Base-by-base conservation (phyloP, 2,329 filamentous ascomycete genomes). In the Xylariaceae sp. region DNA sequence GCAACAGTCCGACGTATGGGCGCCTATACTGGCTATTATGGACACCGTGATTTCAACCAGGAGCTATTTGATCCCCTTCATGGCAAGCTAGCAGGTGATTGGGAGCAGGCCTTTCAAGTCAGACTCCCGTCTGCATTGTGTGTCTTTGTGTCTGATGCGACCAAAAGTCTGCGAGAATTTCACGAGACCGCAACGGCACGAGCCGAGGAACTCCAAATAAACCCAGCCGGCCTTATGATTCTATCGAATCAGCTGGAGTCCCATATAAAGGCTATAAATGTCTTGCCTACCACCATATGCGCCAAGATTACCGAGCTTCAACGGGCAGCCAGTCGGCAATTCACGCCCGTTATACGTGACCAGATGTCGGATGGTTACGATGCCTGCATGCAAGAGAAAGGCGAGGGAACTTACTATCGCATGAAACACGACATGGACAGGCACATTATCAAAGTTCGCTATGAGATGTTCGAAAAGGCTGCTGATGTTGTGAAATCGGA, bases 251-350 rank as follows among this genome's bases (percentile, higher is more conserved):
- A 65, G 69, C 57, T 67, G 51, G 65, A n/a, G 71, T 69, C 30
- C 77, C 80, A 67, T 68, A 76, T 59, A 35, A 70, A 70, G 2
- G 70, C 74, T 4, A 74, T 84, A 42, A 66, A 69, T 0, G 70
- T 74, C 5, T 58, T 80, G 0, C 71, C 72, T 2, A 60, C 56
- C 0, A 61, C 62, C 3, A 69, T 79, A 47, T 62, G 71, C 0
- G 64, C 65, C 1, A 63, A 64, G 1, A 76, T 84, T 63, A 79
- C 72, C 0, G 71, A 74, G 4, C 61, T 72, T 3, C 82, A 85
- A 65, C 76, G 79, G 34, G 78, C 82, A 2, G 78, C 79, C 13
- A 85, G 78, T 64, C 78, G 83, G 3, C 73, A 79, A 39, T 84
- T 86, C 58, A 76, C 74, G 0, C 82, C 81, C 0, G 73, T 73